These are phyloP conservation scores for Sporisorium iseilematis-ciliati DNA, from an alignment of 1,284 basidiomycete genomes.

Conservation along the genomic window DNA sequence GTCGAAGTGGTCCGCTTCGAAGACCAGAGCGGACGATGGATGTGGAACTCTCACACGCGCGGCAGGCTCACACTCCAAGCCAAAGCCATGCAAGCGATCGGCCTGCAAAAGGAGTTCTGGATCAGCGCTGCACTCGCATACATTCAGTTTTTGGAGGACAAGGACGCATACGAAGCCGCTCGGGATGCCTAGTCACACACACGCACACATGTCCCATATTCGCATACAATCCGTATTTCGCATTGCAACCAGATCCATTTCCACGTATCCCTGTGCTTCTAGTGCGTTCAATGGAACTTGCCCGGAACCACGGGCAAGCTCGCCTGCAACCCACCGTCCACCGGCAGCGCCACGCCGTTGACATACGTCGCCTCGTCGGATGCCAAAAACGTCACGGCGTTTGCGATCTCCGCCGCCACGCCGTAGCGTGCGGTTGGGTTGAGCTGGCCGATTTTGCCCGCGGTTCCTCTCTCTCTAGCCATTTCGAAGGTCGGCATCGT, in stretches of 20 bases:
- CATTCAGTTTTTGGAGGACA: conserved; percentile 61
- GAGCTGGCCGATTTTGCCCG: conserved; percentile 83
- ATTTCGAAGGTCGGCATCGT: conserved; percentile 80
- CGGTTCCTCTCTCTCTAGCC: conserved; percentile 80
- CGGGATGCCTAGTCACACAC: conserved; percentile 16
- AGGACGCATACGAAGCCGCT: conserved; percentile 48
- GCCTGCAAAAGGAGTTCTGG: conserved; percentile 59
- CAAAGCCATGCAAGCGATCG: conserved; percentile 52
- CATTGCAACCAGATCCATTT: not conserved
- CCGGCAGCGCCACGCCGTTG: conserved; percentile 87
- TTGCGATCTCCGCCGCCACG: conserved; percentile 75
- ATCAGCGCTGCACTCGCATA: conserved; percentile 56
- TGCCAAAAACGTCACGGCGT: conserved; percentile 85
- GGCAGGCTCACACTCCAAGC: conserved; percentile 53
- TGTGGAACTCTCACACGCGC: conserved; percentile 53
- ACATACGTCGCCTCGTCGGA: conserved; percentile 87
- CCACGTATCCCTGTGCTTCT: not conserved
- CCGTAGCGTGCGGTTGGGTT: conserved; percentile 83
- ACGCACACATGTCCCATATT: not conserved
- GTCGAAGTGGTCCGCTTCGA: conserved; percentile 57
- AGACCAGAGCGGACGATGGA: conserved; percentile 55
- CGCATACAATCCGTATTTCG: conserved; percentile 1
- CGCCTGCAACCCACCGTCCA: conserved; percentile 85
- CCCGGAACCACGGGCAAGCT: conserved; percentile 81
- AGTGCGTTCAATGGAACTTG: conserved; percentile 66